Conservation (phyloP, 2,329 filamentous ascomycete species). For the Hypoxylon sp. region DNA sequence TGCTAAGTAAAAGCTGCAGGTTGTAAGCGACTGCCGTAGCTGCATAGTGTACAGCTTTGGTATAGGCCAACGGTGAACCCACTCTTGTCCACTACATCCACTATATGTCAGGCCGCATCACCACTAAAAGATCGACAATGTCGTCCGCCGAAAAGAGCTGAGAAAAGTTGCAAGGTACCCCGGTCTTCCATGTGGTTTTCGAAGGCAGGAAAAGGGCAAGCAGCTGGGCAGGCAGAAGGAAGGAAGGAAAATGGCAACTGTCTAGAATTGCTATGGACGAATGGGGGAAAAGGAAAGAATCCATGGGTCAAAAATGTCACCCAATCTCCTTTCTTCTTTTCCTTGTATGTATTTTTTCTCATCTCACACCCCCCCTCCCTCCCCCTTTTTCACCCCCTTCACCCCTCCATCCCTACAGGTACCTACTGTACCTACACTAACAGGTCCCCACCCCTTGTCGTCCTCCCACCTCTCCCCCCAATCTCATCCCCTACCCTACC, state of each 20-base stretch:
- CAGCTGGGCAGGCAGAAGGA: too few species aligned
- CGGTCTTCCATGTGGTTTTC: constrained; percentile 26
- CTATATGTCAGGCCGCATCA: constrained; percentile 1
- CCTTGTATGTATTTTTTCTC: not conserved
- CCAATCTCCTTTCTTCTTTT: constrained; percentile 7
- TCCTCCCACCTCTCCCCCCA: not conserved
- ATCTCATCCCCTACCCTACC: constrained; percentile 12
- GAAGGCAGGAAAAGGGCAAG: not conserved
- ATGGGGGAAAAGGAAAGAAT: constrained; percentile 12
- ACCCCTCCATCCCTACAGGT: not conserved
- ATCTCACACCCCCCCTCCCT: constrained; percentile 14
- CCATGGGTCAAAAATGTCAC: constrained; percentile 19
- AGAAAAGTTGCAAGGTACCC: constrained; percentile 14
- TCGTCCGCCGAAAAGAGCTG: constrained; percentile 13
- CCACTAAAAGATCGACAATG: constrained; percentile 16
- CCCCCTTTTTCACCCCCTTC: constrained; percentile 14
- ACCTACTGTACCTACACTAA: too few species aligned
- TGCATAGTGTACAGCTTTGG: not conserved
- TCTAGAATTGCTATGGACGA: not conserved
- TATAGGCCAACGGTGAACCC: not conserved
- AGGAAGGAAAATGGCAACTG: constrained; percentile 6
- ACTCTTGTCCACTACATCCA: not conserved
- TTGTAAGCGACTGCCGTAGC: constrained; percentile 17
- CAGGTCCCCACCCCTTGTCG: constrained; percentile 15
- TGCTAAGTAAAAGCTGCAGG: constrained; percentile 12